Evolutionary conservation across 2,329 filamentous ascomycete species (phyloP), one percentile per base, ranked within the genome.

Genomic region (Calonectria pseudoturangicola): DNA sequence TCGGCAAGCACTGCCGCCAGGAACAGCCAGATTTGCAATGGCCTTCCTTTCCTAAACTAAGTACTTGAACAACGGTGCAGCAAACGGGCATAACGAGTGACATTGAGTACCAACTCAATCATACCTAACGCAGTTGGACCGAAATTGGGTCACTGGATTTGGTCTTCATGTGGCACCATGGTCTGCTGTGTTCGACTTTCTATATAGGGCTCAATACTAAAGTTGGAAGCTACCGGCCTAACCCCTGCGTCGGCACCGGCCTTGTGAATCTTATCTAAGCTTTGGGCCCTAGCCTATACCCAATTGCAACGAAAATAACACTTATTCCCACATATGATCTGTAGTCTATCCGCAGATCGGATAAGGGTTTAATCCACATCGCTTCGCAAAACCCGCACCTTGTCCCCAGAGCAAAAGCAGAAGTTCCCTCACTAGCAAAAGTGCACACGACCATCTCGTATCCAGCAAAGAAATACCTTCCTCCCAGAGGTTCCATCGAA

Each of bases 311-410:
- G 18, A 71, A 25, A 50, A 45, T 28, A 21, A 36, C 16, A 56
- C 51, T n/a, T 18, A 33, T 51, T 39, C 15, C 39, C 51, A 45
- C 51, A 47, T 54, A 60, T 56, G 45, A 41, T 50, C 43, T 62
- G 45, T 25, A 50, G 51, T 47, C 21, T 33, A 66, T 50, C 62
- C 50, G 41, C 21, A 28, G 27, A 30, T 33, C 33, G 41, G 36
- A 71, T 71, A 64, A 28, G n/a, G 27, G 43, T 66, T 30, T 39
- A 10, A 27, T 66, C 63, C 48, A 47, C 51, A 66, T 71, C 63
- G 63, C 27, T 33, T 41, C 62, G 33, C 18, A 54, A 33, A 47
- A 45, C 41, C 65, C 65, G 47, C 65, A 36, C 27, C 54, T 18
- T 41, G 27, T 50, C 47, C 63, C 36, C 25, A 51, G 68, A 43